A percentile compares a stretch with the other conserved stretches of the same genome.
phyloP scores from a whole-genome alignment of 2,329 filamentous ascomycete genomes.

The Simplicillium sp. region DNA sequence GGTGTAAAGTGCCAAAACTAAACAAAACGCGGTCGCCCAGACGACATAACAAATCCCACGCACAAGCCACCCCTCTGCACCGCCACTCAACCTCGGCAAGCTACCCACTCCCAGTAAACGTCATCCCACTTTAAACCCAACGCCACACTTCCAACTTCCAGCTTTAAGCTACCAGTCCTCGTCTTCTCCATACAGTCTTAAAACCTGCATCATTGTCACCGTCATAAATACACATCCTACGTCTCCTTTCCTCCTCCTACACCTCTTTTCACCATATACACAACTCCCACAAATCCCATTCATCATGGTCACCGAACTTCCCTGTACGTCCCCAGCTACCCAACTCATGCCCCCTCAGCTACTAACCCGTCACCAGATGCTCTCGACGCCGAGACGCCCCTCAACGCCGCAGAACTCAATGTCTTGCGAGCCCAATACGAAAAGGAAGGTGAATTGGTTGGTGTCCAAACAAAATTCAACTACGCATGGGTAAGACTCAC shows the following conservation, averaged over 20 bases:
- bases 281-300: constrained; percentile 1
- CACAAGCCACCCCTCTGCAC: too few relatives aligned
- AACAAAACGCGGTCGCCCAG: too few relatives aligned
- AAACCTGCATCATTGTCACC: constrained; percentile 1
- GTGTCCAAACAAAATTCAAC: constrained; percentile 98
- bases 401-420: constrained; percentile 85
- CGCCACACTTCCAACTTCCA: too few relatives aligned
- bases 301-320: constrained; percentile 38
- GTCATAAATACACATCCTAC: neutral
- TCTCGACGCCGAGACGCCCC: constrained; percentile 90
- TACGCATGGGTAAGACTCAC: constrained; percentile 75
- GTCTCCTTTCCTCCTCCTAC: neutral
- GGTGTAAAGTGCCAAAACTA: too few relatives aligned
- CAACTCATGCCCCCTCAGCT: constrained; percentile 3
- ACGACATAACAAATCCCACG: too few relatives aligned
- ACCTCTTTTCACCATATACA: neutral
- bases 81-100: too few relatives aligned
- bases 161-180: neutral
- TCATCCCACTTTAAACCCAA: too few relatives aligned
- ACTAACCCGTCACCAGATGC: constrained; percentile 54
- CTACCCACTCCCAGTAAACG: too few relatives aligned
- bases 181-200: neutral
- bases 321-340: constrained; percentile 27
- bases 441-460: constrained; percentile 94
- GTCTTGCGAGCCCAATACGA: constrained; percentile 92